phyloP scores from a whole-genome alignment of 1,284 basidiomycete genomes.

The Puccinia polysora region DNA sequence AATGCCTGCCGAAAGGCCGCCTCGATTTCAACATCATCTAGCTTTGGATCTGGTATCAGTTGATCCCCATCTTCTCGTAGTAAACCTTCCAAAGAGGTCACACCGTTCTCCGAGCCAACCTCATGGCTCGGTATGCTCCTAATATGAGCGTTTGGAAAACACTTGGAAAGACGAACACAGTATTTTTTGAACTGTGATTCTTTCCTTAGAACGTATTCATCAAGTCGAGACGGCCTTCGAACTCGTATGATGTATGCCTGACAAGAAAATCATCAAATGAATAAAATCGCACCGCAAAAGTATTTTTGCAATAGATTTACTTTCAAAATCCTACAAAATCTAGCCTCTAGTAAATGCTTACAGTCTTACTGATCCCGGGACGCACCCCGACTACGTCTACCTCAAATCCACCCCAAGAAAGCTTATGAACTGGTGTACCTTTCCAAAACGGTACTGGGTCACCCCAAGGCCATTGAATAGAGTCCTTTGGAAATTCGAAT shows the following conservation, averaged over 20 bases:
- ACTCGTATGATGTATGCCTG: slow-evolving; percentile 48
- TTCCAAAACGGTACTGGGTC: slow-evolving; percentile 46
- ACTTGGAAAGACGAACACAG: slow-evolving; percentile 43
- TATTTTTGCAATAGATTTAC: neutral
- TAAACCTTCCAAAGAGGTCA: slow-evolving; percentile 17
- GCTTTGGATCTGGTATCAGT: neutral
- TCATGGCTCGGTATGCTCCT: slow-evolving; percentile 44
- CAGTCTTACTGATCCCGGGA: slow-evolving; percentile 43
- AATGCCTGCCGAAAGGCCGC: neutral
- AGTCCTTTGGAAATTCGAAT: slow-evolving; percentile 44
- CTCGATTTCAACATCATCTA: neutral
- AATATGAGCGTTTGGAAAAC: slow-evolving; percentile 46
- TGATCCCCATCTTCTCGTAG: slow-evolving; percentile 21
- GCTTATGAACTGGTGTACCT: slow-evolving; percentile 45
- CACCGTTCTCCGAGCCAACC: slow-evolving; percentile 41
- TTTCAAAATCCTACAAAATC: too few relatives aligned
- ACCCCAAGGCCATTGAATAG: slow-evolving; percentile 46
- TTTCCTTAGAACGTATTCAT: slow-evolving; percentile 47
- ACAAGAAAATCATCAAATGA: neutral
- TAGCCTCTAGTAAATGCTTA: slow-evolving; percentile 20
- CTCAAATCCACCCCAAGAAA: slow-evolving; percentile 49
- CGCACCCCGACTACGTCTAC: slow-evolving; percentile 47
- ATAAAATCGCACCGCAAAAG: neutral
- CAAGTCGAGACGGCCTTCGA: slow-evolving; percentile 46
- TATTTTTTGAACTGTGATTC: slow-evolving; percentile 48